Evolutionary conservation across 2,329 filamentous ascomycete genomes (phyloP), one percentile per base, ranked within the genome.

Genomic region (Pleoardoris graminearum): DNA sequence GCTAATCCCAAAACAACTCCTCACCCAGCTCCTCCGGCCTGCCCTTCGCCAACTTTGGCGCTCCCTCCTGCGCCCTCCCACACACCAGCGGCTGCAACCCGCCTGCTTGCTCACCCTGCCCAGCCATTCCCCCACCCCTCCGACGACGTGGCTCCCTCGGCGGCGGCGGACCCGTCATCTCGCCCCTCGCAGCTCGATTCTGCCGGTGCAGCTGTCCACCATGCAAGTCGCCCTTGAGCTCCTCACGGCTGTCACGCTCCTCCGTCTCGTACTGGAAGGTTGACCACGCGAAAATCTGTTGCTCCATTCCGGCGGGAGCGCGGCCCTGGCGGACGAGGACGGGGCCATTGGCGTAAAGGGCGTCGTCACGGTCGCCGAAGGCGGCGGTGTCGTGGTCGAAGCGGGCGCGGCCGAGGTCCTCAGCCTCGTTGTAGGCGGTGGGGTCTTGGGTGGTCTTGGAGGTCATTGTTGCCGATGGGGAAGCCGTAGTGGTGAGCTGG

Each of bases 161-260:
- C 11, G 45, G 45, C 14, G 37, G 38, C 47, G 23, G 30, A 33
- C 42, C 35, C 41, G 39, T 14, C 17, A 11, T 11, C 33, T 47
- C 53, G 1, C 55, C 57, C n/a, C 50, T 19, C 6, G 65, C 69
- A 10, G 58, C 66, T 38, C 68, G 27, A 47, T 72, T 71, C 50
- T 54, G 54, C n/a, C 69, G 62, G 59, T 71, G 68, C 53, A 72
- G 41, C 53, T 66, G 62, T 1, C 69, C 69, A 7, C 64, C 68
- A 42, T 72, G 69, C 38, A 72, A 41, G 48, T 70, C 63, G n/a
- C 65, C 68, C 58, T 72, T 71, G 35, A 65, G 50, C 52, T 69
- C 68, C 46, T 67, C 68, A 5, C 58, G 57, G 23, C 51, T 55
- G 45, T 71, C 44, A 0, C 57, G 48, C 29, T 71, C 68, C 7